These are phyloP conservation scores for Microcera coccophila DNA, from an alignment of 2,329 filamentous ascomycete species.

Conservation along the genomic window DNA sequence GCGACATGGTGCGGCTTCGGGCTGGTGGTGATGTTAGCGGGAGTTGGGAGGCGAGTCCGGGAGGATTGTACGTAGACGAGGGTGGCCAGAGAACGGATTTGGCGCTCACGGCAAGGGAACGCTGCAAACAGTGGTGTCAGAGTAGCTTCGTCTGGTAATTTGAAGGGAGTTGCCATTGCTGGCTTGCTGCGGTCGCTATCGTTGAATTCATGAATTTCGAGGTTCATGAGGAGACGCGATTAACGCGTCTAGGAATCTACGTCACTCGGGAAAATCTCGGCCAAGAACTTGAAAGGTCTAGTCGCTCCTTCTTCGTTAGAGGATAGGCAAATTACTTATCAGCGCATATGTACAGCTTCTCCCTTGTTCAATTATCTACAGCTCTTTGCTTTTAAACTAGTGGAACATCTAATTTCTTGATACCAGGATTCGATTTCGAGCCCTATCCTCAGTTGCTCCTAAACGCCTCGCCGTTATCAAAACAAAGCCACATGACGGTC, in stretches of 20 bases:
- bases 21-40: conserved; percentile 39
- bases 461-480: conserved; percentile 23
- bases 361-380: no score
- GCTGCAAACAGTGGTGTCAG: conserved; percentile 42
- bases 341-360: no score
- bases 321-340: no score
- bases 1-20: conserved; percentile 63
- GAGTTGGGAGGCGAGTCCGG: no score
- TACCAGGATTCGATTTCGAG: no score
- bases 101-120: conserved; percentile 56
- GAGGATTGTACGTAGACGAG: conserved; percentile 45
- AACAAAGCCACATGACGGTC: conserved; percentile 21
- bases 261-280: conserved; percentile 27
- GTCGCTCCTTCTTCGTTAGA: no score
- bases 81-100: conserved; percentile 56
- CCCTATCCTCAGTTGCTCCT: background rate
- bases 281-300: conserved; percentile 6
- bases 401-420: no score
- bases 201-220: background rate
- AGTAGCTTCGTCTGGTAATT: conserved; percentile 50
- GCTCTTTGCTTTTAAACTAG: no score
- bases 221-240: conserved; percentile 25
- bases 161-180: conserved; percentile 42
- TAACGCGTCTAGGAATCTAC: conserved; percentile 24
- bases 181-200: conserved; percentile 7